Evolutionary conservation across 2,329 filamentous ascomycete species (phyloP).

Genomic region (Aquanectria penicillioides): DNA sequence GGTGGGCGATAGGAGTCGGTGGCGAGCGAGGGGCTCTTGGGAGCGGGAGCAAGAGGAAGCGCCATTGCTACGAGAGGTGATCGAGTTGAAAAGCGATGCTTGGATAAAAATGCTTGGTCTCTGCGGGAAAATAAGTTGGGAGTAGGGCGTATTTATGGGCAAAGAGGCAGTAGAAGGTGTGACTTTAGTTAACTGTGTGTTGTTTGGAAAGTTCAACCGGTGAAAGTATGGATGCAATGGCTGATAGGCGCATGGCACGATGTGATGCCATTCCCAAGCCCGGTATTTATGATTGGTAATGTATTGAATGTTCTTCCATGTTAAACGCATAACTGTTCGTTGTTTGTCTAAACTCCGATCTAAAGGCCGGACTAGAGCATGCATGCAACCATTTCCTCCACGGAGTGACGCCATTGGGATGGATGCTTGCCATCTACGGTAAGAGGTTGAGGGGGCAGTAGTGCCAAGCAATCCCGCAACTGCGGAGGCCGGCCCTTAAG

Average conservation of each 20-base stretch:
- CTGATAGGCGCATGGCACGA: background rate
- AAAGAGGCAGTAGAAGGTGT: background rate
- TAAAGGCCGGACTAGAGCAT: constrained; percentile 9
- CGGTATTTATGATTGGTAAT: constrained; percentile 13
- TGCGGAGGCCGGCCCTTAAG: background rate
- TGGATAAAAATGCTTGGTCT: background rate
- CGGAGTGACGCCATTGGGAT: background rate
- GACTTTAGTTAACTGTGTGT: background rate
- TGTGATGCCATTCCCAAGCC: background rate
- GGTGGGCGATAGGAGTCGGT: constrained; percentile 72
- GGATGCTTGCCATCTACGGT: background rate
- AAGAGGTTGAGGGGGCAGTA: background rate
- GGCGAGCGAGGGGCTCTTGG: constrained; percentile 70
- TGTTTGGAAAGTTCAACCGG: constrained; percentile 17
- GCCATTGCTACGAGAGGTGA: constrained; percentile 26
- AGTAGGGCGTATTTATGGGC: background rate
- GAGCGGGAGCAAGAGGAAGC: constrained; percentile 54
- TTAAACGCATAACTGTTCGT: background rate
- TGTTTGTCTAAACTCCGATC: constrained; percentile 23
- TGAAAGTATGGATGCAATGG: background rate
- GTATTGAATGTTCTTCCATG: background rate
- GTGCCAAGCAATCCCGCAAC: background rate
- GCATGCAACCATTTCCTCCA: background rate
- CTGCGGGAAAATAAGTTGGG: background rate
- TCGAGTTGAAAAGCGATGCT: background rate